phyloP scores from a whole-genome alignment of 1,284 basidiomycete species.

The Mycosarcoma maydis region DNA sequence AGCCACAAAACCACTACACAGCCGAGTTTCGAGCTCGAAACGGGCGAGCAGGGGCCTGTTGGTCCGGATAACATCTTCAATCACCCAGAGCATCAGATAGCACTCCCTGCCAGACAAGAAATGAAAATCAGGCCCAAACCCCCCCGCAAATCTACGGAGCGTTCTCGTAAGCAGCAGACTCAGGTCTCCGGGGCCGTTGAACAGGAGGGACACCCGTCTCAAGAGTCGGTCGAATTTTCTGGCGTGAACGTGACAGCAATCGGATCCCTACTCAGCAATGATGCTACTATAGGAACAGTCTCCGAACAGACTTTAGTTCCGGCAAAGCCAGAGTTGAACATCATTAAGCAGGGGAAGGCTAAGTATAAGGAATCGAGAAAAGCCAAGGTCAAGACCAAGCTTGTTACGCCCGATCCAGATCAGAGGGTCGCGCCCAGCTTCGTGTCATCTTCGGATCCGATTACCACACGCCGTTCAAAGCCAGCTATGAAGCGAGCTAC shows the following conservation, averaged over 20 bases:
- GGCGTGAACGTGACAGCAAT: neutral
- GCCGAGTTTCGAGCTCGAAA: neutral
- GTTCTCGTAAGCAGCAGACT: conserved; percentile 8
- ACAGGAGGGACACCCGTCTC: neutral
- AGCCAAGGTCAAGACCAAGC: conserved; percentile 1
- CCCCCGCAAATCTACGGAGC: conserved; percentile 1
- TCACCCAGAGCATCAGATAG: neutral
- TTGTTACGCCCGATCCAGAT: neutral
- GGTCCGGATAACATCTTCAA: neutral
- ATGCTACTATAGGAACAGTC: neutral
- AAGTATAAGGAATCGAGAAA: conserved; percentile 17
- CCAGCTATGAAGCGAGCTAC: conserved; percentile 5
- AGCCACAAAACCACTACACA: conserved; percentile 1
- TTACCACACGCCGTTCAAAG: too few species aligned
- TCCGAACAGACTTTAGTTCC: neutral
- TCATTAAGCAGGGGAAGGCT: conserved; percentile 6
- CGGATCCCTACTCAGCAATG: neutral
- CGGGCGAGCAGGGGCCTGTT: neutral
- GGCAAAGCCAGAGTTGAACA: conserved; percentile 1
- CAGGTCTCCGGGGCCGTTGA: neutral
- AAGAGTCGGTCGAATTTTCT: neutral
- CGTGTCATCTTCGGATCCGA: neutral
- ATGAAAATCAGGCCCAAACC: neutral
- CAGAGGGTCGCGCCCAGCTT: neutral
- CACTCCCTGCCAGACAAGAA: neutral